Evolutionary conservation across 2,329 filamentous ascomycete species (phyloP).

Genomic region (Colletotrichum cordylinicola): DNA sequence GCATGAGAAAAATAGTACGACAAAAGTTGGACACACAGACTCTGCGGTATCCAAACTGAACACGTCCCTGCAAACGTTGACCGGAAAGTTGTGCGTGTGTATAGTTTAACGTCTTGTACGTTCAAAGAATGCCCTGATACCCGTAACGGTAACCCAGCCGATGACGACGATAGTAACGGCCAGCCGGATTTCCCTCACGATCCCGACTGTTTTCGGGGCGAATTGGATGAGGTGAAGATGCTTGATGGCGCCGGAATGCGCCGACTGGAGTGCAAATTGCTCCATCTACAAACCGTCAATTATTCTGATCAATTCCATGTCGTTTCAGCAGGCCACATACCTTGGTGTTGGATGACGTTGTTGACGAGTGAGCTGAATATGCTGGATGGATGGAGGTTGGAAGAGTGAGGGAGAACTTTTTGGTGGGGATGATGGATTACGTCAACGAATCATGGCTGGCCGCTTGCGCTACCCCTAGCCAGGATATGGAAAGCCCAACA

Average conservation of each 20-base stretch:
- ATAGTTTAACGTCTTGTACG: neutral
- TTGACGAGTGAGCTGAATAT: neutral
- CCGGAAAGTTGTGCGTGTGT: neutral
- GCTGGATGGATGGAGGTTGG: neutral
- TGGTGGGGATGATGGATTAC: neutral
- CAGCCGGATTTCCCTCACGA: slow-evolving; percentile 3
- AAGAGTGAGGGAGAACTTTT: neutral
- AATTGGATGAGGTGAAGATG: slow-evolving; percentile 14
- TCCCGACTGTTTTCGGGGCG: neutral
- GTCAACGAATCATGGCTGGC: slow-evolving; percentile 12
- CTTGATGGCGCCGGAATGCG: slow-evolving; percentile 19
- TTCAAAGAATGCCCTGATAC: neutral
- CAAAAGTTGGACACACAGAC: neutral
- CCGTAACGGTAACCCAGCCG: slow-evolving; percentile 17
- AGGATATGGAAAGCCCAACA: neutral
- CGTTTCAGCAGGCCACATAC: neutral
- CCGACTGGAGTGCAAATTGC: slow-evolving; percentile 3
- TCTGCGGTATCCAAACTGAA: neutral
- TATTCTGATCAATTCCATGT: neutral
- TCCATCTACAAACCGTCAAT: neutral
- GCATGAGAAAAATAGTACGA: neutral
- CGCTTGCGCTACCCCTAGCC: neutral
- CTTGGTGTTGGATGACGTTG: neutral
- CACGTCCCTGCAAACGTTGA: accelerated
- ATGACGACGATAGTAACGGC: slow-evolving; percentile 11